These are phyloP conservation scores for Zalaria obscura DNA, from an alignment of 2,329 filamentous ascomycete genomes.

Conservation along the genomic window DNA sequence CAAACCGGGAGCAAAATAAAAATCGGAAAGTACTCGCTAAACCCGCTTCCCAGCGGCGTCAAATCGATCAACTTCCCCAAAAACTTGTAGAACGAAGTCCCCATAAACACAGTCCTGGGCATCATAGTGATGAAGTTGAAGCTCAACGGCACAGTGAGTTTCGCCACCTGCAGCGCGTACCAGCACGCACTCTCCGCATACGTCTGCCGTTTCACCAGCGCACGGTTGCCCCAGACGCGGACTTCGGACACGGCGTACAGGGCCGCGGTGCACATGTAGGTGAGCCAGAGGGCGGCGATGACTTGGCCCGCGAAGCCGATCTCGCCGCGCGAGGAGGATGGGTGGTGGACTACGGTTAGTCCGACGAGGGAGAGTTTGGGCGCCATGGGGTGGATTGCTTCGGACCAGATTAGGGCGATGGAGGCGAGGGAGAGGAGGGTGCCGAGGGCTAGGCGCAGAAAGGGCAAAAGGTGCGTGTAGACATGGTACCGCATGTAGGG, in stretches of 20 bases:
- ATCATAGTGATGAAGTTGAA: slow-evolving; percentile 97
- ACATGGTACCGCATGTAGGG: slow-evolving; percentile 72
- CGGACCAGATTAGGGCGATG: slow-evolving; percentile 78
- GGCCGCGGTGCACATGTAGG: slow-evolving; percentile 90
- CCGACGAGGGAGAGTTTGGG: slow-evolving; percentile 60
- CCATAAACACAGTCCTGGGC: slow-evolving; percentile 53
- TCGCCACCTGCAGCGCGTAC: slow-evolving; percentile 87
- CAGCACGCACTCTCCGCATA: slow-evolving; percentile 89
- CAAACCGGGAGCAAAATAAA: slow-evolving; percentile 75
- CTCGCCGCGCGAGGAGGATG: slow-evolving; percentile 53
- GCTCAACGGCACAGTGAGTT: slow-evolving; percentile 78
- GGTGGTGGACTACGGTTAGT: slow-evolving; percentile 60
- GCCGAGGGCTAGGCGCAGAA: slow-evolving; percentile 50
- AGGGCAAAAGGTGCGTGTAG: slow-evolving; percentile 61
- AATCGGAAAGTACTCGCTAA: slow-evolving; percentile 78
- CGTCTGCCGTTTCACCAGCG: slow-evolving; percentile 78
- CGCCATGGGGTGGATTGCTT: slow-evolving; percentile 71
- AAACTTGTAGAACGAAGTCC: slow-evolving; percentile 78
- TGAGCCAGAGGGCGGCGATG: slow-evolving; percentile 73
- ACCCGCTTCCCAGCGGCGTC: slow-evolving; percentile 67
- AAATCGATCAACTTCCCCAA: slow-evolving; percentile 72
- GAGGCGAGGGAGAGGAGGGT: slow-evolving; percentile 60
- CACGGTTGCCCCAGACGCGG: slow-evolving; percentile 93
- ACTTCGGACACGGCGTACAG: slow-evolving; percentile 80
- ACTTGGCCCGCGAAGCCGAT: slow-evolving; percentile 79